Evolutionary conservation across 2,329 filamentous ascomycete genomes (phyloP), one percentile per base, ranked within the genome.

Genomic region (Sporothrix mexicana): DNA sequence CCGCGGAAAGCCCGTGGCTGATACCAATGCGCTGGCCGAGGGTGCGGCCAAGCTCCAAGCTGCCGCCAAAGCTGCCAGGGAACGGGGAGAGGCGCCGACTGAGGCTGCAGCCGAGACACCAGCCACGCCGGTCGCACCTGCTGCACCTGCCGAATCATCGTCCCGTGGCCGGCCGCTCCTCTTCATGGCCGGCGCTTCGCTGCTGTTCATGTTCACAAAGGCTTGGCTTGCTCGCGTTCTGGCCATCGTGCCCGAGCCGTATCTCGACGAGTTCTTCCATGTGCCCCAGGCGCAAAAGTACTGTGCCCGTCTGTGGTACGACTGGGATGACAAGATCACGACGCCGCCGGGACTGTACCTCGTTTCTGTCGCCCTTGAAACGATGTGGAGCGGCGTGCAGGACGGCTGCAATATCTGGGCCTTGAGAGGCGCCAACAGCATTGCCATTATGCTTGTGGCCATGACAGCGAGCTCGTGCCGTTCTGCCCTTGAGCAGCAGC

Each of bases 251-350:
- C 84, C 86, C 2, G 83, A 87, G 72, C 87, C 88, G 0, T 90
- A 90, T 75, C 80, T 90, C 45, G 93, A 97, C 80, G 93, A 97
- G 79, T 85, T 94, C 43, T 97, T 96, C 75, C 93, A 99, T 80
- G 91, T 98, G 25, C 93, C 94, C 0, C 96, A 99, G 82, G 94
- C 94, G 0, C 93, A 97, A 78, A 89, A 88, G 43, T 99, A 97
- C 81, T 98, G 95, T 80, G 80, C 87, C 55, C 91, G 92, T 12
- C 87, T 87, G 71, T 97, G 92, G 83, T 80, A 81, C 13, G 86
- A 93, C 72, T 99, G 96, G 96, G 95, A 99, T 81, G 92, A 95
- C 74, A 99, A 98, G 80, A 96, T 99, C 79, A 99, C 96, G 0
- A 99, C 96, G 1, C 96, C 96, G 0, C 95, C 96, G 0, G 96